These are phyloP conservation scores for Brassica incana DNA, from an alignment of 345 rosid genomes.

Conservation along the genomic window DNA sequence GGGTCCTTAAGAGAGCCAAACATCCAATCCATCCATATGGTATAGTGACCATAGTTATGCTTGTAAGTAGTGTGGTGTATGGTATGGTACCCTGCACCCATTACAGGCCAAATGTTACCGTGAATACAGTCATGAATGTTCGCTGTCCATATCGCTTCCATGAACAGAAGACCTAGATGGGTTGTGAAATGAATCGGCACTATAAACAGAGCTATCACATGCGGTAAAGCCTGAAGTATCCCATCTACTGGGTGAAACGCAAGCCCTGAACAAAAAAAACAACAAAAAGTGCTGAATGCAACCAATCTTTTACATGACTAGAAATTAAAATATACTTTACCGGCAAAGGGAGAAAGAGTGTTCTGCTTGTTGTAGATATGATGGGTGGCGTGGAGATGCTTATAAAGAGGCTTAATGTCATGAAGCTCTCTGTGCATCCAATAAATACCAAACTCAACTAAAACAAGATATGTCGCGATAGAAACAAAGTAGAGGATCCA, in stretches of 20 bases:
- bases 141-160: constrained; percentile 87
- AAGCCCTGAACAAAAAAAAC: constrained; percentile 55
- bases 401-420: constrained; percentile 90
- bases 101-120: constrained; percentile 74
- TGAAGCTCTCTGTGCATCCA: constrained; percentile 97
- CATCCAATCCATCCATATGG: constrained; percentile 99
- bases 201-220: constrained; percentile 67
- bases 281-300: neutral
- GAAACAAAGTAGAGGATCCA: constrained; percentile 52
- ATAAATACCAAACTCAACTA: constrained; percentile 93
- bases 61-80: constrained; percentile 93
- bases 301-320: neutral
- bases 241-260: constrained; percentile 94
- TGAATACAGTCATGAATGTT: constrained; percentile 95
- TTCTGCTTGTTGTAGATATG: constrained; percentile 98
- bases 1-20: constrained; percentile 84
- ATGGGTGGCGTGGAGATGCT: constrained; percentile 83
- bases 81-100: constrained; percentile 99
- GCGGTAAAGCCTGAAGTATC: constrained; percentile 87
- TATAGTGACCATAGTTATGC: constrained; percentile 94
- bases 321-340: constrained; percentile 43
- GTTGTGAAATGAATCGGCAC: constrained; percentile 80
- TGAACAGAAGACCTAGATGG: constrained; percentile 67
- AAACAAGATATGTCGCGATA: constrained; percentile 54
- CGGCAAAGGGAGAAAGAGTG: constrained; percentile 95